Evolutionary conservation across 257 asterid species (phyloP).

Genomic region (Thymus mandschuricus): DNA sequence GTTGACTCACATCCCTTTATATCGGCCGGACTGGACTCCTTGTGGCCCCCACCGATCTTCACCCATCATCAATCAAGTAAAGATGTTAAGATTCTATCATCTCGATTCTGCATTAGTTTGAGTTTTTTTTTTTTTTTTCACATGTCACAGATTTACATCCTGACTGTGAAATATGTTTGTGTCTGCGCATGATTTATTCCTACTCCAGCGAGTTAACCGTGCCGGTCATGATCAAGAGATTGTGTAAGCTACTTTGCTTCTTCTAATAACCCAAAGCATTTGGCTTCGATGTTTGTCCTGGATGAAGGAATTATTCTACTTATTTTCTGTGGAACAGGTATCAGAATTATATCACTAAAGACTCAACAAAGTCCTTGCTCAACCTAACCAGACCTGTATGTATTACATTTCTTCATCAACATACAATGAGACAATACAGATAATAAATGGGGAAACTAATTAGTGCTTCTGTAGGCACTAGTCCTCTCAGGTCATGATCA

Average conservation of each 20-base stretch:
- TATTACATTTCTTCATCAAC: constrained; percentile 34
- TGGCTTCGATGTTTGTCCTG: constrained; percentile 11
- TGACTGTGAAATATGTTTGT: constrained; percentile 11
- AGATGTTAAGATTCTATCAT: constrained; percentile 6
- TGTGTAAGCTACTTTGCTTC: constrained; percentile 51
- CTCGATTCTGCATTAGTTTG: background rate
- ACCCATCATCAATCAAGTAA: constrained; percentile 82
- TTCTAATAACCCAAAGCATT: constrained; percentile 11
- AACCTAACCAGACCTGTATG: constrained; percentile 80
- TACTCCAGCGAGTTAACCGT: constrained; percentile 68
- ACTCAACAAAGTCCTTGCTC: constrained; percentile 58
- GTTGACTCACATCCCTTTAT: constrained; percentile 89
- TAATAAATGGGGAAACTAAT: constrained; percentile 25
- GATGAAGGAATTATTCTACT: constrained; percentile 7
- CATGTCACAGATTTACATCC: background rate
- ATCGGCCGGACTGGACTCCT: constrained; percentile 75
- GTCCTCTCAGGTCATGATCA: constrained; percentile 97
- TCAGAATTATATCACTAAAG: constrained; percentile 77
- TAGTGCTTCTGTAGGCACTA: constrained; percentile 56
- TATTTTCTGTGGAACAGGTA: constrained; percentile 54
- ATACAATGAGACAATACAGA: constrained; percentile 21
- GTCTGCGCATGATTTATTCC: constrained; percentile 13
- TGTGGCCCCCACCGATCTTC: constrained; percentile 89
- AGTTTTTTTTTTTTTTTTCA: background rate
- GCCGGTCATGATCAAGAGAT: constrained; percentile 56